Conservation (phyloP, 73 alveolate species). For the Loxodes magnus region DNA sequence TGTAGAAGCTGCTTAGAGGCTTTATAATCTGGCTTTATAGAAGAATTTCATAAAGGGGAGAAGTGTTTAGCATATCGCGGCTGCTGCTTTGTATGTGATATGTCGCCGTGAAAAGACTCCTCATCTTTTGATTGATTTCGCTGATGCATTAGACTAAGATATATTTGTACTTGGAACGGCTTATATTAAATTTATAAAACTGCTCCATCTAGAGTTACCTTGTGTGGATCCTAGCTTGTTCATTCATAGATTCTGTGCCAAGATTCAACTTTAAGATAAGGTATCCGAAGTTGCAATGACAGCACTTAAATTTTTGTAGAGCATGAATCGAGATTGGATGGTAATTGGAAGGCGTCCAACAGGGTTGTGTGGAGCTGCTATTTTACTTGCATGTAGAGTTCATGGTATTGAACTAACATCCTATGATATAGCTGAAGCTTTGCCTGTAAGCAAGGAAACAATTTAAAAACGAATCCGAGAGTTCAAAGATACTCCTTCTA, state of each 20-base stretch:
- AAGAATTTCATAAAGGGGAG: conserved; percentile 11
- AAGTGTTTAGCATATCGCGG: conserved; percentile 2
- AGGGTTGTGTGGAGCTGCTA: conserved; percentile 96
- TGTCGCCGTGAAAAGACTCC: conserved; percentile 74
- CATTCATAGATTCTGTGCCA: conserved; percentile 75
- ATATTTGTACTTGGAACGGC: conserved; percentile 70
- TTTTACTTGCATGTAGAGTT: conserved; percentile 81
- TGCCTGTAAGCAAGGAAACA: conserved; percentile 90
- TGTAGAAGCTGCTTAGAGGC: conserved; percentile 2
- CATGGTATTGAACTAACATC: conserved; percentile 76
- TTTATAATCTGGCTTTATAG: conserved; percentile 4
- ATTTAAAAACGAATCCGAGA: conserved; percentile 90
- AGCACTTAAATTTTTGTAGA: conserved; percentile 75
- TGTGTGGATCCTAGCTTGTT: conserved; percentile 82
- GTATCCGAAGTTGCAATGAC: conserved; percentile 62
- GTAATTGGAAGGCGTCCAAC: conserved; percentile 93
- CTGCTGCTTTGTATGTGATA: conserved; percentile 71
- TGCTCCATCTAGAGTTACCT: conserved; percentile 37
- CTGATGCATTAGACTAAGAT: conserved; percentile 71
- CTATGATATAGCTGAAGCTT: conserved; percentile 68
- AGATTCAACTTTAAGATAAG: conserved; percentile 63
- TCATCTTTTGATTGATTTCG: conserved; percentile 85
- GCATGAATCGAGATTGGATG: conserved; percentile 95
- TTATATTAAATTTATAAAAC: conserved; percentile 69
- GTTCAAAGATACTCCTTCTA: conserved; percentile 75